phyloP scores from a whole-genome alignment of 2,329 filamentous ascomycete genomes.

The Sporothrix curviconia region DNA sequence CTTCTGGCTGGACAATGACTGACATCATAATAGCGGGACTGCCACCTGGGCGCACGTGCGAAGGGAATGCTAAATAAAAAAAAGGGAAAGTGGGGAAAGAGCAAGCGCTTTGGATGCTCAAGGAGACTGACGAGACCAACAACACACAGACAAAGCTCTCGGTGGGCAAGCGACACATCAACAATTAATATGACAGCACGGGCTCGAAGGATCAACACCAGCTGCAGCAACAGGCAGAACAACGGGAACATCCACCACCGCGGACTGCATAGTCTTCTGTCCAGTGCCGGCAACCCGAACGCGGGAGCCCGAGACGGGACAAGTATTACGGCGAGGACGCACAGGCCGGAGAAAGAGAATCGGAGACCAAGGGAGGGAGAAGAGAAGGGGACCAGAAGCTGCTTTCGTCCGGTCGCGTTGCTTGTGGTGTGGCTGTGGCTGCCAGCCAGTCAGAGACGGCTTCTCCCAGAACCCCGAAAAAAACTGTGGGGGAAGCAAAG shows the following conservation, averaged over 20 bases:
- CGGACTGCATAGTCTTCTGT: neutral
- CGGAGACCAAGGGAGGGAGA: neutral
- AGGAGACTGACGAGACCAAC: too few species aligned
- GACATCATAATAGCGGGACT: constrained; percentile 16
- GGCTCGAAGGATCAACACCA: too few species aligned
- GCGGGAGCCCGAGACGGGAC: neutral
- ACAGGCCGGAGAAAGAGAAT: neutral
- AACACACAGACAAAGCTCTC: neutral
- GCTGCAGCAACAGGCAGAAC: too few species aligned
- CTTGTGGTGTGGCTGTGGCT: too few species aligned
- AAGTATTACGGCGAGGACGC: neutral
- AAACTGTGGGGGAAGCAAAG: neutral
- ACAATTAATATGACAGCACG: too few species aligned
- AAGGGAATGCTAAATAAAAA: neutral
- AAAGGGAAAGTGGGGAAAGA: neutral
- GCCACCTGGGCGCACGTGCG: constrained; percentile 6
- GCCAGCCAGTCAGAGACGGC: too few species aligned
- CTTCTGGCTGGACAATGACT: constrained; percentile 10
- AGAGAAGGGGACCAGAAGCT: too few species aligned
- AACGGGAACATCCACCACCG: too few species aligned
- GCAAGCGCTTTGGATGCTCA: neutral
- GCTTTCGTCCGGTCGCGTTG: too few species aligned
- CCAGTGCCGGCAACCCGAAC: neutral
- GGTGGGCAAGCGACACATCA: too few species aligned
- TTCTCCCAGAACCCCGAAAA: too few species aligned